These are phyloP conservation scores for Beauveria australis DNA, from an alignment of 2,329 filamentous ascomycete genomes.

Conservation along the genomic window DNA sequence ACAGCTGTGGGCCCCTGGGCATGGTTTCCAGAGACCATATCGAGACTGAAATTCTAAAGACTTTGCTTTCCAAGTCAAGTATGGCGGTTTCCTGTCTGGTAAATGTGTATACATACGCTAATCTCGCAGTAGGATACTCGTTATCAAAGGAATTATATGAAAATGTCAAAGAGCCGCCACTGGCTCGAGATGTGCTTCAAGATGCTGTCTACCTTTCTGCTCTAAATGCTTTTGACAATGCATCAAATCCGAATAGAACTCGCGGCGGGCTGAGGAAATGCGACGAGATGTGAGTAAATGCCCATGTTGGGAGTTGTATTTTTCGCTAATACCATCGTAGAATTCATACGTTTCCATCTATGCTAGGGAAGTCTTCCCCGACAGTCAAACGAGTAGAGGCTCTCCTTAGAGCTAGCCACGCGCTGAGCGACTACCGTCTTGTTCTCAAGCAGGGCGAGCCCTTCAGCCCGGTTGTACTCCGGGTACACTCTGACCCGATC, in stretches of 20 bases:
- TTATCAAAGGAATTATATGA: conserved; percentile 58
- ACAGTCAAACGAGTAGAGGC: conserved; percentile 50
- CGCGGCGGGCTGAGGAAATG: conserved; percentile 72
- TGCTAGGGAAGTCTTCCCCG: conserved; percentile 43
- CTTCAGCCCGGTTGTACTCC: conserved; percentile 68
- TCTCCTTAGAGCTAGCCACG: conserved; percentile 64
- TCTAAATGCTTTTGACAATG: conserved; percentile 69
- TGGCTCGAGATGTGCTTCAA: conserved; percentile 44
- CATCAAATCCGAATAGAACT: conserved; percentile 70
- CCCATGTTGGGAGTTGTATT: not conserved
- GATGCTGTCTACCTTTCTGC: conserved; percentile 55
- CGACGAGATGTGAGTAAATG: conserved; percentile 55
- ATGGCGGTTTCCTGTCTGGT: conserved; percentile 24
- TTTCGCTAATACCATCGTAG: conserved; percentile 30
- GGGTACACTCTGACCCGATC: conserved; percentile 69
- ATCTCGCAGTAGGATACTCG: conserved; percentile 41
- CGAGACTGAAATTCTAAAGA: conserved; percentile 64
- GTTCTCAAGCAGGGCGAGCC: conserved; percentile 73
- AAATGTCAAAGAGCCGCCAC: conserved; percentile 37
- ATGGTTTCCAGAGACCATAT: conserved; percentile 52
- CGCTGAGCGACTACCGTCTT: conserved; percentile 66
- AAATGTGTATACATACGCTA: not conserved
- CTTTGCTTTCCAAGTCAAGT: conserved; percentile 54
- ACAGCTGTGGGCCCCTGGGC: conserved; percentile 54
- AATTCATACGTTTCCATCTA: conserved; percentile 53